Base-by-base conservation (phyloP, 805 yeast species). In the Maudiozyma barnettii region DNA sequence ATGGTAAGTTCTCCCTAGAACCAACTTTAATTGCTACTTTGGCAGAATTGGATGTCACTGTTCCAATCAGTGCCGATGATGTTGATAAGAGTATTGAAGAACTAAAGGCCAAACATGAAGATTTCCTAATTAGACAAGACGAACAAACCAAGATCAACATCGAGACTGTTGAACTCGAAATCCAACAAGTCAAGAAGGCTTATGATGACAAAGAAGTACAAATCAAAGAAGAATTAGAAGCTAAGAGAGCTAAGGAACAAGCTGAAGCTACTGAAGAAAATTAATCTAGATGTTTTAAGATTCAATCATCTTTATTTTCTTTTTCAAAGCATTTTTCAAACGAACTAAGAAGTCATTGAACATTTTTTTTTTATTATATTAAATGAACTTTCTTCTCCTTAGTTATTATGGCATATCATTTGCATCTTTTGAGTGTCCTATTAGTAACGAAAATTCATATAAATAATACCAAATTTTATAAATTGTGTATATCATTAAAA, bases 11-110 rank as follows among this genome's bases (percentile, higher is more conserved):
- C 65, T 75, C 81, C 48, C 76, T 93, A 56, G 91, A 89, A 64
- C 84, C 95, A 46, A 84, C 81, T 52, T 75, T 87, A 51, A 81
- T 91, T 58, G 80, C 82, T 52, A 76, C 84, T 46, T 77, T 93
- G 58, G 74, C 86, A 52, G 84, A 84, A 60, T 77, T 91, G 61
- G 79, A 81, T 47, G 76, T 91, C 54, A 73, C 84, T 42, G 77
- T 90, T 52, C 99, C 99, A 63, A 73, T 82, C 50, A 75, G 81
- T 57, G 70, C 77, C 53, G 93, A 81, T 16, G 91, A 85, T 46
- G 80, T 83, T 54, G 73, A 82, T 30, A 67, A 68, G 41, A 78
- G 91, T 52, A 67, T 85, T 59, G 79, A 73, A 45, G 72, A 78
- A 54, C 78, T 91, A 68, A 79, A 81, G 73, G 76, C 73, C 57